Percentiles rank a stretch among this genome's conserved stretches.
Evolutionary conservation across 2,329 filamentous ascomycete species (phyloP).

Genomic region (Exophiala phaeomuriformis): DNA sequence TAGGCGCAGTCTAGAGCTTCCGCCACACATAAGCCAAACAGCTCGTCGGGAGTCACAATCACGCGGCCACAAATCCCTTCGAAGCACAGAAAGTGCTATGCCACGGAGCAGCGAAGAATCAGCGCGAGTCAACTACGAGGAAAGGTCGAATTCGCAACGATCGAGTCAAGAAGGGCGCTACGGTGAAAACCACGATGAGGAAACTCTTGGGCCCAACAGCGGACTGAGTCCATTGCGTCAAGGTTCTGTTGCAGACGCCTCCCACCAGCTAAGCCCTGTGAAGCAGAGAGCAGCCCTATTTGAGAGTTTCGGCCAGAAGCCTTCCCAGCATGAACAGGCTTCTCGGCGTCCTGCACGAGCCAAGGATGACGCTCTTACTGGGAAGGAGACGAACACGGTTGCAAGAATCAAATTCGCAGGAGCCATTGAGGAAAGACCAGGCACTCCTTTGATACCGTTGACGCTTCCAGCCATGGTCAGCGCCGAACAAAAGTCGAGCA

Average conservation of each 20-base stretch:
- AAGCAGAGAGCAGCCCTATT: conserved; percentile 22
- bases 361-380: neutral
- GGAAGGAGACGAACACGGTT: conserved; percentile 3
- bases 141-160: neutral
- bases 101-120: conserved; percentile 20
- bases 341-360: conserved; percentile 5
- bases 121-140: conserved; percentile 9
- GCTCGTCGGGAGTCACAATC: conserved; percentile 6
- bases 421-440: conserved; percentile 15
- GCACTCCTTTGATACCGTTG: conserved; percentile 21
- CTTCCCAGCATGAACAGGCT: conserved; percentile 4
- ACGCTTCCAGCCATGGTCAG: conserved; percentile 16
- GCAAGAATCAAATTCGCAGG: conserved; percentile 18
- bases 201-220: neutral
- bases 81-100: conserved; percentile 9
- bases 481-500: conserved; percentile 8
- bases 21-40: conserved; percentile 4
- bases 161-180: neutral
- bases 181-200: neutral
- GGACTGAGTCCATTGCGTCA: neutral
- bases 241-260: neutral
- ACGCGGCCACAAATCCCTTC: conserved; percentile 1
- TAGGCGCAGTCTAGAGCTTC: conserved; percentile 1
- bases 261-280: conserved; percentile 17
- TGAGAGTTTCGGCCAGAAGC: conserved; percentile 16